These are phyloP conservation scores for Torulaspora pretoriensis DNA, from an alignment of 1,139 yeast genomes.

Conservation along the genomic window DNA sequence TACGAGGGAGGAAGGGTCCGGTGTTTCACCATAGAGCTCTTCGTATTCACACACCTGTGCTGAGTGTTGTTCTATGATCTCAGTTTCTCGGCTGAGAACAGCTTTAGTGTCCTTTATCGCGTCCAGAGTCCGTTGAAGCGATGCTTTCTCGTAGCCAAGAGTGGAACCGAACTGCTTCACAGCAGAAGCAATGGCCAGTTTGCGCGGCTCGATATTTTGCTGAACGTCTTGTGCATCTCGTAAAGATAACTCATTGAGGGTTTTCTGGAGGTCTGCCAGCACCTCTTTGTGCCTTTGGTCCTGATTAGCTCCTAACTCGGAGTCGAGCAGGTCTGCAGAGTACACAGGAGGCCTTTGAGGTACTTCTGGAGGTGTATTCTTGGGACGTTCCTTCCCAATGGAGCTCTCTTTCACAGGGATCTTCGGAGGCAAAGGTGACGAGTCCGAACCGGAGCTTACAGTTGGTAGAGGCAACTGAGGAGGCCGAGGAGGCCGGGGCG, in stretches of 20 bases:
- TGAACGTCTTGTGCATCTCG: constrained; percentile 4
- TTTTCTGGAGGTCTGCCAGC: constrained; percentile 8
- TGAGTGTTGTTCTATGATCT: constrained; percentile 1
- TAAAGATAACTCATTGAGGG: constrained; percentile 7
- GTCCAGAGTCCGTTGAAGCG: constrained; percentile 27
- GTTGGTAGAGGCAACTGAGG: background rate
- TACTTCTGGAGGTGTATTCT: constrained; percentile 37
- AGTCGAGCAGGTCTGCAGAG: constrained; percentile 13
- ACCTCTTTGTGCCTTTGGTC: constrained; percentile 8
- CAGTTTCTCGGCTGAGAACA: constrained; percentile 6
- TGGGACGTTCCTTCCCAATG: constrained; percentile 19
- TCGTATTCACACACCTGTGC: constrained; percentile 12
- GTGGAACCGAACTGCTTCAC: constrained; percentile 32
- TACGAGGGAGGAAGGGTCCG: constrained; percentile 8
- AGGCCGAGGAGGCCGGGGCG: constrained; percentile 7
- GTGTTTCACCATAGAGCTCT: constrained; percentile 8
- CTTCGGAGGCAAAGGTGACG: constrained; percentile 5
- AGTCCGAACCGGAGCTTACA: background rate
- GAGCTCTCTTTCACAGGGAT: background rate
- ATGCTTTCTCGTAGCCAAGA: constrained; percentile 33
- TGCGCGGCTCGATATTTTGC: constrained; percentile 7
- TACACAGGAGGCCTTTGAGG: constrained; percentile 16
- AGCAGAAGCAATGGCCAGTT: constrained; percentile 12
- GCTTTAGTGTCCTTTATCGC: constrained; percentile 9
- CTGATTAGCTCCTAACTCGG: constrained; percentile 5